Evolutionary conservation across 805 yeast species (phyloP), one percentile per base, ranked within the genome.

Genomic region (Pichia scutulata): DNA sequence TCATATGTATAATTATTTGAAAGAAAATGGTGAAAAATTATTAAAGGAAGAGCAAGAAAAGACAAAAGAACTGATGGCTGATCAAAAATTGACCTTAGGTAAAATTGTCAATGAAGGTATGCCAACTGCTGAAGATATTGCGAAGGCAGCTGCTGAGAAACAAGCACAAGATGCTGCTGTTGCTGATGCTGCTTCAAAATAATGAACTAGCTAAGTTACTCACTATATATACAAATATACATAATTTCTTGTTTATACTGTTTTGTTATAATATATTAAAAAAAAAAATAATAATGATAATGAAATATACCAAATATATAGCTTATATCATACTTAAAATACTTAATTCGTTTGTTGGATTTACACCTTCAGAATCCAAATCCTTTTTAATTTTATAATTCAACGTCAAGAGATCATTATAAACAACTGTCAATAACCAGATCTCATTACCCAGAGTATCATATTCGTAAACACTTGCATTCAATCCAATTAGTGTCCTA

Each of bases 11-110:
- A 76, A 68, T 57, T 79, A 76, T 60, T 70, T 79, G 60, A 68
- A 74, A 55, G 83, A 78, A 61, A 76, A 79, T 64, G 80, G 79
- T 50, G 76, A 72, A 47, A 81, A 85, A 68, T 74, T 87, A 61
- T 76, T 89, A 59, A 88, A 84, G 61, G 96, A 90, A 72, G 95
- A 92, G 69, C 89, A 82, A 57, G 80, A 76, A 56, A 84, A 82
- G 61, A 80, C 84, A 64, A 86, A 86, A 69, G 92, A 86, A 63
- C 79, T 87, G 63, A 75, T 86, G 72, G 89, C 89, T 53, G 84
- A 81, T 55, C 89, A 89, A 76, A 82, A 85, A 62, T 76, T 85
- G 63, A 88, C 96, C 24, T 75, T 90, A 65, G 89, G 85, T 70
- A 89, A 88, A 71, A 75, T 87, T 59, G 81, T 89, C 47, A 85